phyloP scores from a whole-genome alignment of 768 basidiomycete species.

The Tricholomella constricta region DNA sequence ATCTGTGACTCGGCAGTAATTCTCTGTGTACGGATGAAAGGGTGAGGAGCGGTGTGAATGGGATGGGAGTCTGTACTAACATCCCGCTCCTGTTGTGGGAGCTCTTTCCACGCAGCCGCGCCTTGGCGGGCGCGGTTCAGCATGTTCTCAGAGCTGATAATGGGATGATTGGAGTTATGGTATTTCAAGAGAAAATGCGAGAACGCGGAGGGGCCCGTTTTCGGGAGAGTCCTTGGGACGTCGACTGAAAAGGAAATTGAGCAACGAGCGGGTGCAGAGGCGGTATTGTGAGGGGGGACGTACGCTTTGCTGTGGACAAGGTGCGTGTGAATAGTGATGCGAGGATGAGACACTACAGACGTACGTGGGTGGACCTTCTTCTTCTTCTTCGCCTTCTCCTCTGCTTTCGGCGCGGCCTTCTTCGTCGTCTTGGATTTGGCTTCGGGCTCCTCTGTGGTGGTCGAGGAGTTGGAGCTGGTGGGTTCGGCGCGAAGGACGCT shows the following conservation, averaged over 20 bases:
- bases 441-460: neutral
- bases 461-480: neutral
- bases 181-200: conserved; percentile 3
- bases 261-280: neutral
- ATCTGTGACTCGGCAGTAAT: neutral
- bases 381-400: conserved; percentile 7
- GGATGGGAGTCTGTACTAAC: too few relatives aligned
- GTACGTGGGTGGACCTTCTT: conserved; percentile 6
- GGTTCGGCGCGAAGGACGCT: conserved; percentile 12
- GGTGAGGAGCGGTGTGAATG: neutral
- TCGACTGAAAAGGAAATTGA: conserved; percentile 2
- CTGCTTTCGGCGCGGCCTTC: neutral
- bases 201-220: neutral
- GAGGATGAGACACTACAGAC: conserved; percentile 1
- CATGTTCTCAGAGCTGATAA: neutral
- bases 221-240: conserved; percentile 8
- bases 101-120: conserved; percentile 27
- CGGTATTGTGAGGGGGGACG: neutral
- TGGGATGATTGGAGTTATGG: neutral
- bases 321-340: neutral
- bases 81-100: conserved; percentile 37
- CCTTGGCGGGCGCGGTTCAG: neutral
- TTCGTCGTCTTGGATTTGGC: neutral
- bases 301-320: conserved; percentile 4
- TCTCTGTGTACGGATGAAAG: conserved; percentile 22